These are phyloP conservation scores for Hura crepitans DNA, from an alignment of 441 rosid species.

Conservation along the genomic window DNA sequence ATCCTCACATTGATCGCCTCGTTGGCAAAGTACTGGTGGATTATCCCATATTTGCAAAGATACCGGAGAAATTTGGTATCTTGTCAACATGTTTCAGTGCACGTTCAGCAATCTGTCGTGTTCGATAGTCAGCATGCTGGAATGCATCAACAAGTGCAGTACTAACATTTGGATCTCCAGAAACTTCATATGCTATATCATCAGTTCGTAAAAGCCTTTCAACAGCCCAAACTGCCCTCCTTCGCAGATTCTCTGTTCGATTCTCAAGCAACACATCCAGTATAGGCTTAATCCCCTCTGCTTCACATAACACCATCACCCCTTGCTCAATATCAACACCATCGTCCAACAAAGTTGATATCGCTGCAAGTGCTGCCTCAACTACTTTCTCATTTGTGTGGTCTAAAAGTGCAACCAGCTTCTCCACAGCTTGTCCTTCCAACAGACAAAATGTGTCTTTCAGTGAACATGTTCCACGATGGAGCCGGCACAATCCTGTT, in stretches of 20 bases:
- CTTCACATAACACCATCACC: slow-evolving; percentile 51
- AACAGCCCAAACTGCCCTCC: slow-evolving; percentile 79
- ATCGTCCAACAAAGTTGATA: slow-evolving; percentile 71
- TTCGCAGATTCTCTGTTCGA: slow-evolving; percentile 61
- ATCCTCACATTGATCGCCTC: slow-evolving; percentile 13
- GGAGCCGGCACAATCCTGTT: slow-evolving; percentile 74
- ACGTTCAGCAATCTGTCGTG: slow-evolving; percentile 84
- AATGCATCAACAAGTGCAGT: slow-evolving; percentile 95
- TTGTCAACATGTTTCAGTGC: slow-evolving; percentile 85
- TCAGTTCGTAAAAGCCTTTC: slow-evolving; percentile 85
- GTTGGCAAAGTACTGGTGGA: slow-evolving; percentile 9
- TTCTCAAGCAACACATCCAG: slow-evolving; percentile 59
- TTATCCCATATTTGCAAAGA: slow-evolving; percentile 57
- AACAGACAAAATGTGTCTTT: slow-evolving; percentile 74
- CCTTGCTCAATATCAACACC: slow-evolving; percentile 79
- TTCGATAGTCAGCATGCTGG: slow-evolving; percentile 80
- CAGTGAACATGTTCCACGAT: slow-evolving; percentile 72
- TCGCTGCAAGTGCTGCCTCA: slow-evolving; percentile 86
- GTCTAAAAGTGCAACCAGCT: slow-evolving; percentile 77
- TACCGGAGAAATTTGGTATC: slow-evolving; percentile 89
- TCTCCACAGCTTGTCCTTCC: slow-evolving; percentile 83
- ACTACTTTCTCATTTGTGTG: slow-evolving; percentile 80
- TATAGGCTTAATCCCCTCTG: slow-evolving; percentile 62
- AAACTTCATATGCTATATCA: slow-evolving; percentile 70
- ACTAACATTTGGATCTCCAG: slow-evolving; percentile 60